Percentiles rank a stretch among this genome's conserved stretches.
Evolutionary conservation across 169 alveolate genomes (phyloP).

Genomic region (Plasmodium berghei): DNA sequence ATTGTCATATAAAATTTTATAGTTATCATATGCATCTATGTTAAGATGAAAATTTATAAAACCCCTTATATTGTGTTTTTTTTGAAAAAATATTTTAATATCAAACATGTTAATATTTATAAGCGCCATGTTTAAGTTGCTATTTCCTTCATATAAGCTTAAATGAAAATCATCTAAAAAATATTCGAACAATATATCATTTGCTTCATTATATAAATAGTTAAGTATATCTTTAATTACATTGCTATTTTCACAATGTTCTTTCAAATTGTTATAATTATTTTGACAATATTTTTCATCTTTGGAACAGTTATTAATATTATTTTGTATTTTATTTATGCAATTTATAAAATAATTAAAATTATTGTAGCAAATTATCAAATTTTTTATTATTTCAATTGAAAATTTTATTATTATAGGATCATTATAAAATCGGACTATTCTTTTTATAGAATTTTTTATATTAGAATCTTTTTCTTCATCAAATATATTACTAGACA

Average conservation of each 20-base stretch:
- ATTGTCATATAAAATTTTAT: constrained; percentile 35
- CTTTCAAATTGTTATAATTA: neutral
- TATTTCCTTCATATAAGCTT: constrained; percentile 43
- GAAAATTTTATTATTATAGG: constrained; percentile 50
- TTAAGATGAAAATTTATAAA: constrained; percentile 29
- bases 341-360: constrained; percentile 26
- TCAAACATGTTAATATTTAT: constrained; percentile 39
- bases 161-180: constrained; percentile 38
- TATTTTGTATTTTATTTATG: too few relatives aligned
- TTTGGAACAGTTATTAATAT: neutral
- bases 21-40: constrained; percentile 53
- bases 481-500: constrained; percentile 7
- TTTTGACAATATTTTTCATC: neutral
- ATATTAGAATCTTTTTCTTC: neutral
- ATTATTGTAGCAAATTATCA: constrained; percentile 16
- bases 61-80: constrained; percentile 15
- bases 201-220: constrained; percentile 11
- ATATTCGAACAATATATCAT: constrained; percentile 28
- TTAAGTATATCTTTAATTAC: constrained; percentile 14
- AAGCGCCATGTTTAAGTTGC: constrained; percentile 27
- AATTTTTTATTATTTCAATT: constrained; percentile 26
- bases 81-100: constrained; percentile 24
- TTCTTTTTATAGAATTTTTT: constrained; percentile 1
- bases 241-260: neutral
- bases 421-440: constrained; percentile 32